Conservation (phyloP, 2,329 filamentous ascomycete genomes). For the Huntiella abstrusa region DNA sequence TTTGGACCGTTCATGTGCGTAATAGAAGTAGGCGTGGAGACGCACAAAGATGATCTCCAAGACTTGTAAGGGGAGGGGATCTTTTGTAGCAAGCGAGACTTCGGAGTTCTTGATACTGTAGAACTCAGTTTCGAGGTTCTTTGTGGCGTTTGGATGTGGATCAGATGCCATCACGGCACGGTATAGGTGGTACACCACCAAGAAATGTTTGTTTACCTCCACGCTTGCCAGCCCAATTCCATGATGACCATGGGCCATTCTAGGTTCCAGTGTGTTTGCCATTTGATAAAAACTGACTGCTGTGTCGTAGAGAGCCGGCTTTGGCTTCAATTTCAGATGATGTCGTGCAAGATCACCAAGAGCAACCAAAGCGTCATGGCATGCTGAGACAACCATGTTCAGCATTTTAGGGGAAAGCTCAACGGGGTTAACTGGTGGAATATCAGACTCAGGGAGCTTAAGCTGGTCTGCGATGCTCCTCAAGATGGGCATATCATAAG, state of each 20-base stretch:
- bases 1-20: constrained; percentile 52
- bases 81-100: constrained; percentile 16
- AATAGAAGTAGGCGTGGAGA: constrained; percentile 70
- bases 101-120: constrained; percentile 23
- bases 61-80: constrained; percentile 32
- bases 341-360: constrained; percentile 85
- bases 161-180: constrained; percentile 56
- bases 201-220: constrained; percentile 59
- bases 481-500: constrained; percentile 35
- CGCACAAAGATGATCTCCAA: constrained; percentile 69
- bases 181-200: constrained; percentile 78
- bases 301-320: constrained; percentile 56
- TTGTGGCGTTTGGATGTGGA: constrained; percentile 54
- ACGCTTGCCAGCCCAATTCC: constrained; percentile 77
- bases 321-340: constrained; percentile 52
- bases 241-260: constrained; percentile 68
- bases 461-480: constrained; percentile 20
- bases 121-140: constrained; percentile 68
- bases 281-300: constrained; percentile 73
- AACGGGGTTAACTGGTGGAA: constrained; percentile 16
- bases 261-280: constrained; percentile 59
- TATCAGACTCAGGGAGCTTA: constrained; percentile 3
- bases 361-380: constrained; percentile 66
- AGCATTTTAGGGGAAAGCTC: constrained; percentile 31
- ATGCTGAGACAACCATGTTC: constrained; percentile 48